Evolutionary conservation across 2,329 filamentous ascomycete genomes (phyloP), one percentile per base, ranked within the genome.

Genomic region (Cryoendolithus antarcticus): DNA sequence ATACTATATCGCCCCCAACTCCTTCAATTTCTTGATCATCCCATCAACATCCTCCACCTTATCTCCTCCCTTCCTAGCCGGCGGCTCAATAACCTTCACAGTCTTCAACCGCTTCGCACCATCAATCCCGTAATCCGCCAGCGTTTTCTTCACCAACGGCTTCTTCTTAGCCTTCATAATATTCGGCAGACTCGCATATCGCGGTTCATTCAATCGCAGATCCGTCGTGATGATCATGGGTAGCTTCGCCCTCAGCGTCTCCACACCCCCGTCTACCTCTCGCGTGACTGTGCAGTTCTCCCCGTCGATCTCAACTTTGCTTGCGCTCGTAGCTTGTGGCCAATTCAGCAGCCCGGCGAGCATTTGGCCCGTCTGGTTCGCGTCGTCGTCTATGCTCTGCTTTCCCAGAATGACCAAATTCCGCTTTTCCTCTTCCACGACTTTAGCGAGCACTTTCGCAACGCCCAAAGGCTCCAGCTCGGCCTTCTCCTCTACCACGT

Each of bases 101-200:
- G 86, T 83, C 77, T 91, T 94, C 60, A 98, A 64, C 54, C 88
- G 73, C 64, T 73, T 78, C 61, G 74, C 72, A 38, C 74, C 75
- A 53, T 86, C 79, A 32, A 94, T 65, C 2, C 83, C 85, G 61
- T 83, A 82, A 58, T 98, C 91, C 41, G 69, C 73, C 60, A 95
- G 62, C 49, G 74, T 85, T 73, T 86, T 82, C 81, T 95, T 96
- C 56, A 91, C 86, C 53, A 98, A 58, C 57, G 84, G 84, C 82
- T 98, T 98, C 83, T 96, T 98, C 82, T 98, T 98, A 38, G 91
- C 91, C 80, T 96, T 98, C 91, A 98, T 98, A 49, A 98, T 96
- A 61, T 96, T 96, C 37, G 88, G 89, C 74, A 98, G 63, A 63
- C 78, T 94, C 13, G 89, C 91, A 62, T 94, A 98, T 48, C 91